Percentiles rank a stretch among this genome's conserved stretches.
Evolutionary conservation across 2,329 filamentous ascomycete genomes (phyloP).

Genomic region (Aspergillus jensenii): DNA sequence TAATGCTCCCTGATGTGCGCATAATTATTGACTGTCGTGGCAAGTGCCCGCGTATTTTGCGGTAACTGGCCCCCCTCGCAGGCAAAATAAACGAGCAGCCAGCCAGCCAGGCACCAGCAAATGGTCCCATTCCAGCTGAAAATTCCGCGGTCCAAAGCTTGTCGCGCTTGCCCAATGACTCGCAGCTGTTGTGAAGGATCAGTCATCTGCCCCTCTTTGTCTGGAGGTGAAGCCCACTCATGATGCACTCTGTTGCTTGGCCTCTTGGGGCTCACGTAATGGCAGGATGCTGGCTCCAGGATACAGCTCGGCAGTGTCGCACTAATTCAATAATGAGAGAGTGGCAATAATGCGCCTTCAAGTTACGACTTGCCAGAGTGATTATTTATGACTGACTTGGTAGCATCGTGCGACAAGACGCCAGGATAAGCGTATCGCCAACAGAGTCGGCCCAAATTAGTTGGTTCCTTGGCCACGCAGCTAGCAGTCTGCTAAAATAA

Average conservation of each 20-base stretch:
- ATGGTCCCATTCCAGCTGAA: neutral
- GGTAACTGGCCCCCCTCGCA: neutral
- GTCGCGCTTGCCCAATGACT: neutral
- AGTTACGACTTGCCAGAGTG: too few species aligned
- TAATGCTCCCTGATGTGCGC: neutral
- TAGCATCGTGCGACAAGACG: slow-evolving; percentile 8
- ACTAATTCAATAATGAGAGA: neutral
- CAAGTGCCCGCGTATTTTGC: too few species aligned
- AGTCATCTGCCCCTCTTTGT: slow-evolving; percentile 10
- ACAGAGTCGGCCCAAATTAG: slow-evolving; percentile 25
- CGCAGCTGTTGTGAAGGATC: slow-evolving; percentile 7
- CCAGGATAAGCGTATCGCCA: slow-evolving; percentile 36
- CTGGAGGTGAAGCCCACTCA: neutral
- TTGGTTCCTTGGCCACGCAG: slow-evolving; percentile 24
- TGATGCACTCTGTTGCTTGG: too few species aligned
- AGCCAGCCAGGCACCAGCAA: slow-evolving; percentile 1
- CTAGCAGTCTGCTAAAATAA: slow-evolving; percentile 13
- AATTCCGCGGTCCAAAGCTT: neutral
- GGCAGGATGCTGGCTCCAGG: too few species aligned
- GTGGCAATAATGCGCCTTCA: neutral
- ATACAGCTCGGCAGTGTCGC: too few species aligned
- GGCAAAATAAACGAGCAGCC: slow-evolving; percentile 8
- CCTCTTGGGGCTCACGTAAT: neutral
- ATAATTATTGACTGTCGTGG: too few species aligned
- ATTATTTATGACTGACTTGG: neutral